These are phyloP conservation scores for Cephalotrichum gorgonifer DNA, from an alignment of 2,329 filamentous ascomycete species.

Conservation along the genomic window DNA sequence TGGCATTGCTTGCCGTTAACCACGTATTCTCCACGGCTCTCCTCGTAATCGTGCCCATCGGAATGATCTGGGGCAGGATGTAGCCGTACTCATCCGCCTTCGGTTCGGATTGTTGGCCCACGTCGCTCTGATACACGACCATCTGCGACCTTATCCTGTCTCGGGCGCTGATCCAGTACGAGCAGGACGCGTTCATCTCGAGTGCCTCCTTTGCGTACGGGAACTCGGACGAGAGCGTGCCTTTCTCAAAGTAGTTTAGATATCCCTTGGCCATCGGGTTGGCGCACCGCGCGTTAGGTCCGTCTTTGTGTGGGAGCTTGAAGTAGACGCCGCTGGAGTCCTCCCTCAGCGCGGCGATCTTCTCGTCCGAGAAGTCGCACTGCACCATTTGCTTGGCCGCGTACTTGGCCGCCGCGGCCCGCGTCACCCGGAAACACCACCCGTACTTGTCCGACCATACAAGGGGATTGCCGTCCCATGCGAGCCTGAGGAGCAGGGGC, in stretches of 20 bases:
- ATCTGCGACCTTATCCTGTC: conserved; percentile 92
- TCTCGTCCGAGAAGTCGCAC: conserved; percentile 70
- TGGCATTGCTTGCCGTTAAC: conserved; percentile 96
- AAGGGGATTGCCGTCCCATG: conserved; percentile 83
- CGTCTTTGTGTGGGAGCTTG: conserved; percentile 95
- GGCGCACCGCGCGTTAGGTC: conserved; percentile 70
- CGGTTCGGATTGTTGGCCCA: conserved; percentile 1
- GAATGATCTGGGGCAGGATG: conserved; percentile 90
- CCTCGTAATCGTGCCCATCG: conserved; percentile 95
- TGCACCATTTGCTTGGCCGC: conserved; percentile 58
- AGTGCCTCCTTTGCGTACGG: conserved; percentile 86
- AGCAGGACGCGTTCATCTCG: conserved; percentile 97
- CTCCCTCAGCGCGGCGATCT: conserved; percentile 51
- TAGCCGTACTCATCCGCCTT: conserved; percentile 44
- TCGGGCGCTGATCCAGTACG: conserved; percentile 96
- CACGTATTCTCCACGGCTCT: conserved; percentile 95
- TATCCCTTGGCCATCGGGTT: conserved; percentile 91
- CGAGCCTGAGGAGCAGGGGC: conserved; percentile 69
- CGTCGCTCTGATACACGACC: conserved; percentile 73
- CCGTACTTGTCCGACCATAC: conserved; percentile 90
- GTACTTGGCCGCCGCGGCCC: conserved; percentile 52
- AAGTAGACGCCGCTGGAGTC: conserved; percentile 65
- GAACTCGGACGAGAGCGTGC: conserved; percentile 77
- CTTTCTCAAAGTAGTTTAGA: conserved; percentile 81
- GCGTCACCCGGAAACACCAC: conserved; percentile 79